Conservation (phyloP, 345 rosid species). For the Euphorbia lathyris region DNA sequence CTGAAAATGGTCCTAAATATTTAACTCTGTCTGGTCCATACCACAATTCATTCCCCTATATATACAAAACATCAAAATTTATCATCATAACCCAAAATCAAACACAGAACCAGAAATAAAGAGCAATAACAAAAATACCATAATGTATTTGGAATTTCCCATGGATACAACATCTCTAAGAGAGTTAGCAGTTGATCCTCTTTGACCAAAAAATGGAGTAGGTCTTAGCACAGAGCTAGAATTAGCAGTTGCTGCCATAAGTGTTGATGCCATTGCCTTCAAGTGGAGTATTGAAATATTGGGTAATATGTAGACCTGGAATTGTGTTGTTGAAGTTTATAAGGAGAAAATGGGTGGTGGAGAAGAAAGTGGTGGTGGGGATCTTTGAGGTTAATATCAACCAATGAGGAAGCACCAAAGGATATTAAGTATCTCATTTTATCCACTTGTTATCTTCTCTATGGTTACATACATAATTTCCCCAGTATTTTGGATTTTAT, state of each 20-base stretch:
- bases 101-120: neutral
- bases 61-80: neutral
- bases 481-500: neutral
- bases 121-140: conserved; percentile 36
- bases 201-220: conserved; percentile 72
- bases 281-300: neutral
- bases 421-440: conserved; percentile 63
- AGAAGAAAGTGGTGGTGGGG: conserved; percentile 42
- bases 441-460: conserved; percentile 52
- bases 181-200: conserved; percentile 52
- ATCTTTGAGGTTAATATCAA: conserved; percentile 23
- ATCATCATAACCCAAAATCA: conserved; percentile 6
- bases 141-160: conserved; percentile 65
- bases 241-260: conserved; percentile 48
- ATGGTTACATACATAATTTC: neutral
- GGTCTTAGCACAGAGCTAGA: conserved; percentile 64
- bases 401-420: conserved; percentile 62
- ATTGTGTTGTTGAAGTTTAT: conserved; percentile 17
- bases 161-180: conserved; percentile 62
- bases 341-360: conserved; percentile 26
- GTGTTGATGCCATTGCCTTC: conserved; percentile 47
- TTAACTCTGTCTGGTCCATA: conserved; percentile 96
- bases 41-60: conserved; percentile 77
- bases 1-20: conserved; percentile 95
- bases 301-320: conserved; percentile 7